phyloP scores from a whole-genome alignment of 1,284 basidiomycete species.

The Anthracocystis panici-leucophaei region DNA sequence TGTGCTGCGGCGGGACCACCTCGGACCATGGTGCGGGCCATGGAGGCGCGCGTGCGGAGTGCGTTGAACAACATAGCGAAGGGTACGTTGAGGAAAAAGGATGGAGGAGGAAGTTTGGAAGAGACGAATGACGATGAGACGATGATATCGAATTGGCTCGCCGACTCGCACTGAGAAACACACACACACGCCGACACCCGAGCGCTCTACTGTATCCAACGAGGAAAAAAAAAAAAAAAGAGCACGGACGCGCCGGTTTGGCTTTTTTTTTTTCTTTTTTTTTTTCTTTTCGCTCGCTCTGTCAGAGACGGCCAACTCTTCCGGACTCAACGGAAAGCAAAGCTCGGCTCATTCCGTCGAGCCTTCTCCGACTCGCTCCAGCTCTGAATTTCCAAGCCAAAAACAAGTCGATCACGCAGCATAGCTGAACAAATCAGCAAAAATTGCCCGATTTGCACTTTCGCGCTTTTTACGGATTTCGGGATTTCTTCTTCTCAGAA shows the following conservation, averaged over 20 bases:
- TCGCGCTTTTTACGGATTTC: constrained; percentile 7
- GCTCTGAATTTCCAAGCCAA: not conserved
- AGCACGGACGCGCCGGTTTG: constrained; percentile 11
- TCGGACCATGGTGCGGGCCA: constrained; percentile 55
- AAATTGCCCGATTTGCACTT: constrained; percentile 16
- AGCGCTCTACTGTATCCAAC: not conserved
- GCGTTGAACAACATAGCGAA: constrained; percentile 52
- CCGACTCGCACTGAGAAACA: not conserved
- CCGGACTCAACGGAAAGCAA: constrained; percentile 9
- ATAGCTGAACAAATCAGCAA: not conserved
- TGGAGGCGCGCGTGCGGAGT: constrained; percentile 56
- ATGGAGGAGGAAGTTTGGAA: constrained; percentile 2
- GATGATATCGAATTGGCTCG: constrained; percentile 11
- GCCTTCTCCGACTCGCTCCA: constrained; percentile 20
- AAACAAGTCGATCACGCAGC: constrained; percentile 29
- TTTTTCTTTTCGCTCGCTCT: constrained; percentile 1
- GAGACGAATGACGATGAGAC: not conserved
- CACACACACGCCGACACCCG: constrained; percentile 16
- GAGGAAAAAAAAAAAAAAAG: not conserved
- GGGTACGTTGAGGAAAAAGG: not conserved
- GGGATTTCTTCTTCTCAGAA: constrained; percentile 13
- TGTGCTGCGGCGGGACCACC: constrained; percentile 71
- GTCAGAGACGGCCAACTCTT: constrained; percentile 3
- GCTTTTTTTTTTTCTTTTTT: constrained; percentile 4
- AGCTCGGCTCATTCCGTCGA: constrained; percentile 35